phyloP scores from a whole-genome alignment of 805 yeast species.

The Lachancea meyersii region DNA sequence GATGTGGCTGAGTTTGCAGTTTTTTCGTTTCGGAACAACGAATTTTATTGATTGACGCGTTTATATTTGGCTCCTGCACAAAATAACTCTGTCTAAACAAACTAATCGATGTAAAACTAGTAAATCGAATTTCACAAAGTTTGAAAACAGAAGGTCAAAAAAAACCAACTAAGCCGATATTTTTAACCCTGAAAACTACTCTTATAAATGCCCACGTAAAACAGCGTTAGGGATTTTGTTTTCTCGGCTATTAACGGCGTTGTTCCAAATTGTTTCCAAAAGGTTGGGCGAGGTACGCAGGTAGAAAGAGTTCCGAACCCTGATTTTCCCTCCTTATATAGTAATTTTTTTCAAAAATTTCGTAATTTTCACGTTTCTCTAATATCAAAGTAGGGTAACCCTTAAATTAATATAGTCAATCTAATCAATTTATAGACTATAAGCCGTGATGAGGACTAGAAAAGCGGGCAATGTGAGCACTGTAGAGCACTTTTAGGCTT shows the following conservation, averaged over 20 bases:
- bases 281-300: neutral
- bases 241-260: neutral
- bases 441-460: too few relatives aligned
- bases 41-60: slow-evolving; percentile 4
- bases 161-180: neutral
- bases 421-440: too few relatives aligned
- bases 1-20: neutral
- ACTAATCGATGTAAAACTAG: slow-evolving; percentile 8
- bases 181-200: too few relatives aligned
- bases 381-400: neutral
- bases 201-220: neutral
- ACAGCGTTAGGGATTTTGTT: neutral
- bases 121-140: neutral
- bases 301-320: neutral
- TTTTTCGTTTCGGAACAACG: neutral
- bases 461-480: too few relatives aligned
- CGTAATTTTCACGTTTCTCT: neutral
- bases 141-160: too few relatives aligned
- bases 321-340: neutral
- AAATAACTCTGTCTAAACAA: slow-evolving; percentile 9
- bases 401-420: too few relatives aligned
- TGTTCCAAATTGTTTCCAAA: neutral
- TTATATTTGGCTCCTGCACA: slow-evolving; percentile 7
- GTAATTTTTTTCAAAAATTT: neutral
- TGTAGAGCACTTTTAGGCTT: too few relatives aligned